phyloP scores from a whole-genome alignment of 805 yeast species.

The Maudiozyma saulgeensis region DNA sequence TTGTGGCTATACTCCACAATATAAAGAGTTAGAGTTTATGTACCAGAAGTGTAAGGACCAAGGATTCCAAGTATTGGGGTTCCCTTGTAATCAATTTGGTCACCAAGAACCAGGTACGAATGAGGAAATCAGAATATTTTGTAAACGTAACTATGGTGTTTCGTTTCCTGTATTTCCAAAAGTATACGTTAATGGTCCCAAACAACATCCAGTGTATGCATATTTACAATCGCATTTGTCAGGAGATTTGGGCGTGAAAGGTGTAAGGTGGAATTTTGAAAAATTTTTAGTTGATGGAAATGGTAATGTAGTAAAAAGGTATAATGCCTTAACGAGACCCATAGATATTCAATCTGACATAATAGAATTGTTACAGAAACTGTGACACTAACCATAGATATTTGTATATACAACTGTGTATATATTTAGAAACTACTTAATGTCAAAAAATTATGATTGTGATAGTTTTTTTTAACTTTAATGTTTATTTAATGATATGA shows the following conservation, averaged over 20 bases:
- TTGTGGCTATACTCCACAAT: constrained; percentile 75
- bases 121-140: constrained; percentile 63
- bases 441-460: too few species aligned
- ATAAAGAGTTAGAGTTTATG: constrained; percentile 57
- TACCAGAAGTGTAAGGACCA: constrained; percentile 52
- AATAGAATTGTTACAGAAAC: constrained; percentile 38
- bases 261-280: constrained; percentile 75
- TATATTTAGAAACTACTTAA: too few species aligned
- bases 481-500: too few species aligned
- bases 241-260: constrained; percentile 56
- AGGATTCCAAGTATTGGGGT: constrained; percentile 65
- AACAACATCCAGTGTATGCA: constrained; percentile 70
- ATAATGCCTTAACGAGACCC: constrained; percentile 66
- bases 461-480: too few species aligned
- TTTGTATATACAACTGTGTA: too few species aligned
- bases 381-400: background rate
- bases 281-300: constrained; percentile 49
- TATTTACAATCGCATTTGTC: constrained; percentile 60
- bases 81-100: constrained; percentile 90
- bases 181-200: constrained; percentile 78
- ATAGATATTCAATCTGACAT: constrained; percentile 46
- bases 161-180: constrained; percentile 82
- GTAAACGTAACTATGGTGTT: constrained; percentile 77
- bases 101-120: constrained; percentile 66
- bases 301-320: constrained; percentile 51